Base-by-base conservation (phyloP, 257 asterid genomes). In the Primulina huaijiensis region DNA sequence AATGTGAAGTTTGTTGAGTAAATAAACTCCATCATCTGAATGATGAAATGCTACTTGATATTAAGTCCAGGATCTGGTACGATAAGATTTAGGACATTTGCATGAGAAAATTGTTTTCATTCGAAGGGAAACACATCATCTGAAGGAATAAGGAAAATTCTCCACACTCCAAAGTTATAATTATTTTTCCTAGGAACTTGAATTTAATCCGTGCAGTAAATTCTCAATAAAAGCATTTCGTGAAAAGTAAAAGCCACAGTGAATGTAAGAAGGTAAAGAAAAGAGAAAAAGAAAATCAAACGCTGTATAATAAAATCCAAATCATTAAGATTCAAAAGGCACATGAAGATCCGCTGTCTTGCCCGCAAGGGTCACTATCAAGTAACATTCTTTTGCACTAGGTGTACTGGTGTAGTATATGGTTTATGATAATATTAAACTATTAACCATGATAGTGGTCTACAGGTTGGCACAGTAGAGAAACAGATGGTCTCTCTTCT, bases 381-480 rank as follows among this genome's bases (percentile, higher is more conserved):
- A 71, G 55, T 70, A 33, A 61, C 65, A 63, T 29, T 20, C 65
- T 78, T 66, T 64, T 33, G 75, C 75, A 62, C 34, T 21, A 62
- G 67, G 64, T 67, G 58, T 46, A 61, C 6, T 34, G 67, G 64
- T 70, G 62, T 62, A 43, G 7, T 43, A 57, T 20, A 19, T 50
- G 55, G 38, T 43, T 53, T 7, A 61, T 46, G 33, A 40, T 58
- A 50, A 12, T 57, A 60, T 33, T 63, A 67, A 69, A 72, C 53
- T 58, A 30, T 55, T 55, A 69, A 23, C 14, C 19, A 68, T 77
- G 43, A 65, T 76, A 70, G 60, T 61, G 77, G 78, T 80, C 65
- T 73, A 83, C 76, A 77, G 88, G 77, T 83, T 79, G 73, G 70
- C 77, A 74, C 70, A 74, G 38, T 46, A 68, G 69, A 64, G 78